phyloP scores from a whole-genome alignment of 2,329 filamentous ascomycete species.

The Colletotrichum plurivorum region DNA sequence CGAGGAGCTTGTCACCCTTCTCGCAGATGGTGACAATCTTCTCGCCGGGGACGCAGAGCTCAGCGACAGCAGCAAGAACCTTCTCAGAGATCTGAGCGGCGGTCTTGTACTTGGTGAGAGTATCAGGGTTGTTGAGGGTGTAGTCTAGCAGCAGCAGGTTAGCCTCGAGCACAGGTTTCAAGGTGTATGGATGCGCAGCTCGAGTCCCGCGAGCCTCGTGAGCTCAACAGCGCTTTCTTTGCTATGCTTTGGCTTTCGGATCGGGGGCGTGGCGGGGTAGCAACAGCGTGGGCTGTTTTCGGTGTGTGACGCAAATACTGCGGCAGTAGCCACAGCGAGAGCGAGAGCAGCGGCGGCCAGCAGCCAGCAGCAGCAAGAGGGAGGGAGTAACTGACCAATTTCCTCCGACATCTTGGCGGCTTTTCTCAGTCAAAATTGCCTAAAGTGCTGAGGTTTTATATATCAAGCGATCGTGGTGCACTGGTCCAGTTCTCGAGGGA shows the following conservation, averaged over 20 bases:
- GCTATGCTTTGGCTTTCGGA: constrained; percentile 19
- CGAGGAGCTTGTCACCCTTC: constrained; percentile 94
- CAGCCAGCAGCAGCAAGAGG: constrained; percentile 10
- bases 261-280: constrained; percentile 28
- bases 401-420: constrained; percentile 61
- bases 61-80: constrained; percentile 87
- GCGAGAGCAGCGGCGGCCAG: background rate
- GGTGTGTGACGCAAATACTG: constrained; percentile 44
- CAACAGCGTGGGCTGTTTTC: constrained; percentile 42
- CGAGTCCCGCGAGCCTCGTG: constrained; percentile 22
- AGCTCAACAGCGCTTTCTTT: constrained; percentile 10
- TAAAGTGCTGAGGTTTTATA: constrained; percentile 25
- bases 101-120: constrained; percentile 99
- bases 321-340: constrained; percentile 26
- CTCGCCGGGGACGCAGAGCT: constrained; percentile 83
- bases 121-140: constrained; percentile 91
- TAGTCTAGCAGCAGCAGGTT: constrained; percentile 72
- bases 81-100: constrained; percentile 96
- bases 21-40: constrained; percentile 97
- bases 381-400: constrained; percentile 53
- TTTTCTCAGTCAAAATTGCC: constrained; percentile 34
- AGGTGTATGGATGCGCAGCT: constrained; percentile 7
- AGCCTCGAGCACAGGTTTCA: constrained; percentile 14
- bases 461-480: constrained; percentile 38
- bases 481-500: constrained; percentile 34